Base-by-base conservation (phyloP, 495 filamentous ascomycete genomes). In the Xanthoparmelia taractica region DNA sequence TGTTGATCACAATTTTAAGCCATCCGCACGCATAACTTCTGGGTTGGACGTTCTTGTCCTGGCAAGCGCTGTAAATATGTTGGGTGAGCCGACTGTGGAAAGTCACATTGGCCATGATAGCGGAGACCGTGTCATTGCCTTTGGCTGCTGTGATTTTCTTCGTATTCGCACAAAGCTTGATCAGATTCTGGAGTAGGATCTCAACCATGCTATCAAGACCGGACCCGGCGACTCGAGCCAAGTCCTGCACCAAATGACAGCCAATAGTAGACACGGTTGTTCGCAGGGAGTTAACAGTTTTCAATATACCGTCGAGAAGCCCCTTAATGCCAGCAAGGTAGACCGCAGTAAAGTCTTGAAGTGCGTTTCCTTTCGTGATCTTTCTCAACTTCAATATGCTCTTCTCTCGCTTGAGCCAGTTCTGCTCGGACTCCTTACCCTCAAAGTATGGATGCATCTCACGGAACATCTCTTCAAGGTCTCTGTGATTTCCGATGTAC, bases 41-140 rank as follows among this genome's bases (percentile, higher is more conserved):
- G 33, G 92, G 82, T 66, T 91, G 86, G 2, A 90, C 85, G 72
- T 96, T 97, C 76, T 96, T 98, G 72, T 97, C 94, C 70, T 92
- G 86, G 59, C 80, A 86, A 34, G 95, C 91, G 61, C 73, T 74
- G 72, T 83, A 84, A 38, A 97, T 77, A 68, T 97, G 92, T 68
- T 95, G 88, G 77, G 96, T 78, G 61, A 96, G 77, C 25, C 91
- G 86, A 60, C 78, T 72, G 59, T 83, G 90, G 72, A 90, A 97
- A 0, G 91, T 87, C 29, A 89, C 87, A 69, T 87, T 85, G 40
- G 81, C 78, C 63, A 98, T 82, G 62, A 97, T 84, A 20, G 79
- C 80, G 64, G 91, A 86, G 12, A 94, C 85, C 0, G 88, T 87
- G 2, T 77, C 71, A 72, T 95, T 91, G 40, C 88, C 91, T 64